These are phyloP conservation scores for Cicer cuneatum DNA, from an alignment of 306 rosid species.

Conservation along the genomic window DNA sequence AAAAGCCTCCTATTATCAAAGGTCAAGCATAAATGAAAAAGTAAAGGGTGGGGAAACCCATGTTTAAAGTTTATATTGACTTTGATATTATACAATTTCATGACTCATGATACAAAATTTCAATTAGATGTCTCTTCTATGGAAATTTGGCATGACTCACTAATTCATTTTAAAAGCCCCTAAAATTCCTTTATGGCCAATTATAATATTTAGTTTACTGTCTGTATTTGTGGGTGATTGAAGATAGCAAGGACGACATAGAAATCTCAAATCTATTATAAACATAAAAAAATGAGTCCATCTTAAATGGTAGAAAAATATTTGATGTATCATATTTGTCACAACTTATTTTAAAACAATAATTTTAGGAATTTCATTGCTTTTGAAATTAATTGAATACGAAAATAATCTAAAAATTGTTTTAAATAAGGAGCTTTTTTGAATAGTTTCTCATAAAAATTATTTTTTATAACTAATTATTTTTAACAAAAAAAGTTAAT, in stretches of 20 bases:
- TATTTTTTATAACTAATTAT: no score
- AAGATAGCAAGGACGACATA: conserved; percentile 10
- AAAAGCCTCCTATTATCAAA: conserved; percentile 55
- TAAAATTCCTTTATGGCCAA: conserved; percentile 6
- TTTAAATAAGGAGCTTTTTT: no score
- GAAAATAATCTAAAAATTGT: no score
- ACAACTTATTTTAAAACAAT: no score
- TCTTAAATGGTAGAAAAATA: neutral
- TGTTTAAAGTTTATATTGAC: conserved; percentile 47
- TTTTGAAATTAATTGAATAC: no score
- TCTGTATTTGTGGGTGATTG: conserved; percentile 12
- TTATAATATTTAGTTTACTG: conserved; percentile 13
- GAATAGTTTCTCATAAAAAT: no score
- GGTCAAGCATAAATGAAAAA: conserved; percentile 55
- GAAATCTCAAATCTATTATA: conserved; percentile 19
- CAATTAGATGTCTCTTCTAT: conserved; percentile 22
- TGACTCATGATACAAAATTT: conserved; percentile 28
- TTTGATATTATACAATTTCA: conserved; percentile 43
- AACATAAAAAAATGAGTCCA: conserved; percentile 18
- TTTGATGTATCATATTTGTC: conserved; percentile 3
- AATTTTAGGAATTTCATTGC: no score
- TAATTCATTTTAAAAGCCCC: conserved; percentile 32
- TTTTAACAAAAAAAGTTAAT: no score
- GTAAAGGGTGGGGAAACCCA: conserved; percentile 49
- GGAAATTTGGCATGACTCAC: conserved; percentile 41